A percentile compares a stretch with the other conserved stretches of the same genome.
Evolutionary conservation across 768 basidiomycete genomes (phyloP).

Genomic region (Leucogyrophana mollusca): DNA sequence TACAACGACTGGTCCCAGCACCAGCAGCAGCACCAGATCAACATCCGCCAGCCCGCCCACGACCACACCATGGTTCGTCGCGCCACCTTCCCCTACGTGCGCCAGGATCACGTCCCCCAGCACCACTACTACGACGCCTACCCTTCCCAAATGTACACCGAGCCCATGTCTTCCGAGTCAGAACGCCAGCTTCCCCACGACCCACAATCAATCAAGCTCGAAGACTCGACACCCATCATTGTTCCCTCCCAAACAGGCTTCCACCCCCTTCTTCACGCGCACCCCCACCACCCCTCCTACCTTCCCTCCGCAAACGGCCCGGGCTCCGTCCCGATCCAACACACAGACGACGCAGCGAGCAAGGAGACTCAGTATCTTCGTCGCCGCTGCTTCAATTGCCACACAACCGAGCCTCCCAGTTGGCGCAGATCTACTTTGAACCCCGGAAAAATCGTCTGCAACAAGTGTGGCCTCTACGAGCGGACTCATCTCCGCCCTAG

Average conservation of each 20-base stretch:
- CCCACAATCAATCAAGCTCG: slow-evolving; percentile 57
- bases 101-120: slow-evolving; percentile 61
- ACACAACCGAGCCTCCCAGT: slow-evolving; percentile 85
- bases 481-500: slow-evolving; percentile 83
- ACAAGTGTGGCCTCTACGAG: slow-evolving; percentile 91
- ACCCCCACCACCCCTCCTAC: slow-evolving; percentile 35
- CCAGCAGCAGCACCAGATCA: slow-evolving; percentile 31
- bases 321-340: slow-evolving; percentile 60
- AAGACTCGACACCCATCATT: slow-evolving; percentile 57
- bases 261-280: slow-evolving; percentile 31
- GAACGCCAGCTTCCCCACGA: slow-evolving; percentile 7
- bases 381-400: slow-evolving; percentile 87
- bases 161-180: slow-evolving; percentile 28
- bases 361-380: slow-evolving; percentile 92
- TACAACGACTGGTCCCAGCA: slow-evolving; percentile 33
- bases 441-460: slow-evolving; percentile 91
- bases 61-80: slow-evolving; percentile 56
- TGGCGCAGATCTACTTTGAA: slow-evolving; percentile 89
- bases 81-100: slow-evolving; percentile 75
- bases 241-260: slow-evolving; percentile 58
- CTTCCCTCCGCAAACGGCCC: slow-evolving; percentile 42
- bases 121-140: slow-evolving; percentile 33
- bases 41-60: slow-evolving; percentile 17
- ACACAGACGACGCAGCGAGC: slow-evolving; percentile 87
- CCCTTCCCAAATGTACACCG: slow-evolving; percentile 35